Base-by-base conservation (phyloP, 2,329 filamentous ascomycete genomes). In the Fusarium longipes region DNA sequence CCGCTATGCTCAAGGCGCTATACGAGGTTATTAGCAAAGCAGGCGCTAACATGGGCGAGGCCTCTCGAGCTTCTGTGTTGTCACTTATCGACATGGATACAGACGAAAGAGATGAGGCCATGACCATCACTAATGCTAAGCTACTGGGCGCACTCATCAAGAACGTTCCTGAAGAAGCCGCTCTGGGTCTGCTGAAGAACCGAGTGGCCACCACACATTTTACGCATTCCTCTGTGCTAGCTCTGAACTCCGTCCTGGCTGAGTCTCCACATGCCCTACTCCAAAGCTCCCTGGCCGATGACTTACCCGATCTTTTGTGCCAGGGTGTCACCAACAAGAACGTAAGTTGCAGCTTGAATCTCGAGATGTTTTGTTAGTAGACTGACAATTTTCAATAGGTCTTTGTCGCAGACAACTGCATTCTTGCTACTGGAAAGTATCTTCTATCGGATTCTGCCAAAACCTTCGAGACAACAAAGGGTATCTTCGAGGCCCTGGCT, bases 21-120 rank as follows among this genome's bases (percentile, higher is more conserved):
- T 97, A 96, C 76, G 95, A 98, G 76, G 96, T 99, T 29, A 91
- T 99, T 63, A 95, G 93, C 83, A 97, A 97, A 80, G 95, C 94
- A 18, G 96, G 96, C 54, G 85, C 86, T 58, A 97, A 95, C 79
- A 99, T 99, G 96, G 94, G 92, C 72, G 96, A 98, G 73, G 82
- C 89, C 22, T 97, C 95, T 45, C 89, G 94, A 55, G 87, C 89
- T 62, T 89, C 94, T n/a, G 93, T 99, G 25, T 83, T 99, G 47
- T 87, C 88, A 40, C 84, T 99, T 47, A 97, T 99, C 74, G 96
- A 98, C 77, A 89, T 89, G 70, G 93, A 97, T 63, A 82, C 86
- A 5, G 91, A 93, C 62, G 91, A 92, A 68, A 85, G 85, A 43
- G 92, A 93, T 74, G 87, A 89, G 76, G 82, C 87, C 17, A 95